Evolutionary conservation across 2,329 filamentous ascomycete species (phyloP), one percentile per base, ranked within the genome.

Genomic region (Fusarium subtropicale): DNA sequence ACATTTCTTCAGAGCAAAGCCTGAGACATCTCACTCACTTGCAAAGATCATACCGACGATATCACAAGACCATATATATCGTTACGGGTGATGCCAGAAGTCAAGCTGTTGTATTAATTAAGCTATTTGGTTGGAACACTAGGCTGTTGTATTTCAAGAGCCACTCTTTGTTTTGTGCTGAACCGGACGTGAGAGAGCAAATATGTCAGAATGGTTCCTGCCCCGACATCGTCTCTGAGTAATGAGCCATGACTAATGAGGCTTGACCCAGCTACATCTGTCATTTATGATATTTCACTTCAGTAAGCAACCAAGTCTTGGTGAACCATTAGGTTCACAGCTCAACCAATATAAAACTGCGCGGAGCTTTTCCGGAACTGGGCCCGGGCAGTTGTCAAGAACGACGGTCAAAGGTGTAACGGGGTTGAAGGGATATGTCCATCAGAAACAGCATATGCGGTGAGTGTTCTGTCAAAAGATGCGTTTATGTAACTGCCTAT

Each of bases 231-330:
- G 42, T 33, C 42, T 22, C 31, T 41, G 28, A 31, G 45, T 24
- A 44, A 26, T 30, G 26, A 45, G 24, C 33, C 15, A 34, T 39
- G 26, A 26, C 36, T 28, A 47, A 22, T 26, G 26, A 50, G 30
- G 53, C 24, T 24, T 58, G 42, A 53, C 39, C 22, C 28, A 44
- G n/a, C 7, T 31, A 31, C 54, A 30, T 38, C 15, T 48, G 39
- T 36, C 51, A 55, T 45, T 66, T 56, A 50, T 66, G 34, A 58
- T 26, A 34, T 24, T 41, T 44, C 39, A 55, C n/a, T 36, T 34
- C 38, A 34, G 31, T 26, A 36, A 67, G 36, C 41, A 47, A 39
- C n/a, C 7, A 26, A 28, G 12, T 41, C 34, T 42, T 20, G 15
- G 24, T 38, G 18, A 38, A 22, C 33, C 31, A 28, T 15, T n/a